phyloP scores from a whole-genome alignment of 192 early-diverging fungal species.

The Backusella circina region DNA sequence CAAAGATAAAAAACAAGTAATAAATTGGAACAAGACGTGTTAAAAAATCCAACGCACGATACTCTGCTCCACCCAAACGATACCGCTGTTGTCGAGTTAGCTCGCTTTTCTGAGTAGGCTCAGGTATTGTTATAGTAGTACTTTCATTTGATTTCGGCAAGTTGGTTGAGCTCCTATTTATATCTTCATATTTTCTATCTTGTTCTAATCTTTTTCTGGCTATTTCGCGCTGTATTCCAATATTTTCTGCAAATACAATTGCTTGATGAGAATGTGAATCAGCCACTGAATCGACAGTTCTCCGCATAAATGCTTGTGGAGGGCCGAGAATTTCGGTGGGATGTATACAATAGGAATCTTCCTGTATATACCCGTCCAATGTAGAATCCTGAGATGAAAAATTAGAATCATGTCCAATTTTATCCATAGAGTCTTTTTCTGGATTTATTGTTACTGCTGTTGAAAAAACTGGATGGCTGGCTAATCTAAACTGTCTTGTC shows the following conservation, averaged over 20 bases:
- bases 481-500: neutral
- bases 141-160: neutral
- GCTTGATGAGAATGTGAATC: neutral
- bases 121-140: slow-evolving; percentile 2
- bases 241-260: slow-evolving; percentile 34
- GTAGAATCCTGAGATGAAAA: neutral
- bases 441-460: neutral
- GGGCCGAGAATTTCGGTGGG: neutral
- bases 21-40: slow-evolving; percentile 24
- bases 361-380: neutral
- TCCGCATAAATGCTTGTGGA: neutral
- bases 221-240: slow-evolving; percentile 18
- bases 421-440: neutral
- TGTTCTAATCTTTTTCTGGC: slow-evolving; percentile 23
- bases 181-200: slow-evolving; percentile 16
- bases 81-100: slow-evolving; percentile 30
- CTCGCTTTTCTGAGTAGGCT: slow-evolving; percentile 27
- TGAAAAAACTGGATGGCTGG: neutral
- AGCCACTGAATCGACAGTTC: neutral
- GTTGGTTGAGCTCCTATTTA: neutral
- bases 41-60: slow-evolving; percentile 26
- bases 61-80: slow-evolving; percentile 31
- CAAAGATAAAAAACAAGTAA: slow-evolving; percentile 22
- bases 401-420: neutral
- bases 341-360: neutral